Evolutionary conservation across 2,329 filamentous ascomycete species (phyloP).

Genomic region (Fusarium pseudoanthophilum): DNA sequence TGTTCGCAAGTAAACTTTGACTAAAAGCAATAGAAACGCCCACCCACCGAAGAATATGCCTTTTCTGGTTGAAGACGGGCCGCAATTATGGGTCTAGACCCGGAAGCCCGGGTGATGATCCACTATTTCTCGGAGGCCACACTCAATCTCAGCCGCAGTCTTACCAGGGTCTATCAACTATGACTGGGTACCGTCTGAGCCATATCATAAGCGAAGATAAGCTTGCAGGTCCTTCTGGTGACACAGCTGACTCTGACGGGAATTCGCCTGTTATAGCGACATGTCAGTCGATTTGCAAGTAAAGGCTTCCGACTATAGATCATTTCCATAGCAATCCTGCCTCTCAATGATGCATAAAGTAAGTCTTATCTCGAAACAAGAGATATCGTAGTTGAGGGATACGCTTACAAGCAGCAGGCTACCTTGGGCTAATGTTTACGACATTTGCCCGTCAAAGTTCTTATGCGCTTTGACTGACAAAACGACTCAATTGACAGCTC

Average conservation of each 20-base stretch:
- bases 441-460: not conserved
- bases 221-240: not conserved
- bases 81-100: conserved; percentile 33
- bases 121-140: conserved; percentile 23
- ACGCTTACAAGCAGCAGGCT: not conserved
- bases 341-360: not conserved
- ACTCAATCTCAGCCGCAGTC: conserved; percentile 3
- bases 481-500: not conserved
- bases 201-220: not conserved
- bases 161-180: not conserved
- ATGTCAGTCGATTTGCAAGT: too few relatives aligned
- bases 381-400: not conserved
- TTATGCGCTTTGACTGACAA: not conserved
- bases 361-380: not conserved
- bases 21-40: conserved; percentile 14
- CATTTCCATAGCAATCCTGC: not conserved
- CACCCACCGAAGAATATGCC: conserved; percentile 1
- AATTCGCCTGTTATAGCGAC: not conserved
- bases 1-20: conserved; percentile 13
- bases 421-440: not conserved
- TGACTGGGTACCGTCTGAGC: not conserved
- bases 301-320: not conserved
- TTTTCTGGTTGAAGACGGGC: conserved; percentile 9
- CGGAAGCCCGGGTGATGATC: not conserved
- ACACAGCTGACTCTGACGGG: not conserved